A percentile compares a stretch with the other conserved stretches of the same genome.
Evolutionary conservation across 2,329 filamentous ascomycete genomes (phyloP).

Genomic region (Mollisia scopiformis): DNA sequence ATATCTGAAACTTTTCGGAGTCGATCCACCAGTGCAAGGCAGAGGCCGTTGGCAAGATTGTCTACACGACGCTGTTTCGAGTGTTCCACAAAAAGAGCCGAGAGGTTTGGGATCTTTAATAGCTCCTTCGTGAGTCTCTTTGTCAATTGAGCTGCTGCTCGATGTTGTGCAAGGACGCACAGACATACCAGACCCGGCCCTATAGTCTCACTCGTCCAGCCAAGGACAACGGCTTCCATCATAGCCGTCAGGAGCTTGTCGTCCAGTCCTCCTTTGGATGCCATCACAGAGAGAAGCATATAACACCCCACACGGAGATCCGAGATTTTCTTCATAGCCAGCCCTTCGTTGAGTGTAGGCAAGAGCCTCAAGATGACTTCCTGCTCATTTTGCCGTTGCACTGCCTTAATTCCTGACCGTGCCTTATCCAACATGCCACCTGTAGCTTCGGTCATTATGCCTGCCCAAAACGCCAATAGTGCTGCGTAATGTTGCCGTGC

Average conservation of each 20-base stretch:
- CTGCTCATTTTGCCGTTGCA: conserved; percentile 82
- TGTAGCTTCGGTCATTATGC: conserved; percentile 82
- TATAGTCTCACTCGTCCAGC: conserved; percentile 75
- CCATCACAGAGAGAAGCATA: conserved; percentile 86
- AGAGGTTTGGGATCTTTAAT: conserved; percentile 63
- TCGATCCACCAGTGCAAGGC: conserved; percentile 64
- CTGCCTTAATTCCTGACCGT: conserved; percentile 73
- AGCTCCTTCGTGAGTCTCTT: conserved; percentile 71
- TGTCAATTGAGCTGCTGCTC: conserved; percentile 70
- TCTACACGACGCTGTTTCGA: conserved; percentile 69
- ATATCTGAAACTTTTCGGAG: conserved; percentile 62
- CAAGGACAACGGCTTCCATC: conserved; percentile 84
- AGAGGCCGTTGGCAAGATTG: conserved; percentile 73
- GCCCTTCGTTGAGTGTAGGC: conserved; percentile 75
- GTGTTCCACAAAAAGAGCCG: conserved; percentile 62
- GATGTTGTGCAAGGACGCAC: conserved; percentile 79
- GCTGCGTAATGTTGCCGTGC: conserved; percentile 74
- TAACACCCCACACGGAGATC: conserved; percentile 87
- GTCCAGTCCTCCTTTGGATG: conserved; percentile 77
- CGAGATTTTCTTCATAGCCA: conserved; percentile 74
- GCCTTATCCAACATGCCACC: conserved; percentile 79
- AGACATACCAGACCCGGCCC: conserved; percentile 78
- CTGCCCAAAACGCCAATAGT: conserved; percentile 88
- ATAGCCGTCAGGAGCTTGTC: conserved; percentile 82
- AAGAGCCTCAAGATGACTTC: conserved; percentile 69